Conservation (phyloP, 192 early-diverging fungal genomes). For the Backusella westeae region DNA sequence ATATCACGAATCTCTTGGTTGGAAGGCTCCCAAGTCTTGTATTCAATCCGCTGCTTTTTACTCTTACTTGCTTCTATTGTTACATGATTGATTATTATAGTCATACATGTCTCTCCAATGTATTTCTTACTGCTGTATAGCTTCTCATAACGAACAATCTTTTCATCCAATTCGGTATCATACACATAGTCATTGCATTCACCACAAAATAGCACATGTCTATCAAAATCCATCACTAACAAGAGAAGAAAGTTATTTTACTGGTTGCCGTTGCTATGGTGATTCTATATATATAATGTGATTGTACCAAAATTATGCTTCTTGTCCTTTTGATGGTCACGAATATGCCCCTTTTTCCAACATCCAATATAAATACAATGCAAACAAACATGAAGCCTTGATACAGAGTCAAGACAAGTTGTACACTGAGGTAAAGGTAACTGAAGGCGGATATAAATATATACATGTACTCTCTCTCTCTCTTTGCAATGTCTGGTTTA, state of each 20-base stretch:
- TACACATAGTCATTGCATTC: slow-evolving; percentile 85
- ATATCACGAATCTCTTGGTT: slow-evolving; percentile 53
- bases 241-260: neutral
- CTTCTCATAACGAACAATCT: slow-evolving; percentile 25
- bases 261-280: neutral
- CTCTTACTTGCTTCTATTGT: slow-evolving; percentile 47
- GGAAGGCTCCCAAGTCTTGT: slow-evolving; percentile 57
- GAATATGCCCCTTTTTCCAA: slow-evolving; percentile 58
- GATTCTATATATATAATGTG: neutral
- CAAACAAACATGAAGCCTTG: slow-evolving; percentile 79
- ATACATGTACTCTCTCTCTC: neutral
- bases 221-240: slow-evolving; percentile 75
- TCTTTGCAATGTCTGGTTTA: neutral
- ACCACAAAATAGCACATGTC: slow-evolving; percentile 65
- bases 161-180: slow-evolving; percentile 68
- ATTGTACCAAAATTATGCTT: slow-evolving; percentile 54
- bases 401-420: slow-evolving; percentile 52
- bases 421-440: slow-evolving; percentile 59
- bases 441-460: neutral
- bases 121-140: neutral
- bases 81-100: slow-evolving; percentile 11
- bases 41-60: slow-evolving; percentile 36
- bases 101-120: neutral
- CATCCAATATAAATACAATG: slow-evolving; percentile 83
- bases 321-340: slow-evolving; percentile 47